Conservation (phyloP, 2,329 filamentous ascomycete genomes). For the Pseudogymnoascus sp. region DNA sequence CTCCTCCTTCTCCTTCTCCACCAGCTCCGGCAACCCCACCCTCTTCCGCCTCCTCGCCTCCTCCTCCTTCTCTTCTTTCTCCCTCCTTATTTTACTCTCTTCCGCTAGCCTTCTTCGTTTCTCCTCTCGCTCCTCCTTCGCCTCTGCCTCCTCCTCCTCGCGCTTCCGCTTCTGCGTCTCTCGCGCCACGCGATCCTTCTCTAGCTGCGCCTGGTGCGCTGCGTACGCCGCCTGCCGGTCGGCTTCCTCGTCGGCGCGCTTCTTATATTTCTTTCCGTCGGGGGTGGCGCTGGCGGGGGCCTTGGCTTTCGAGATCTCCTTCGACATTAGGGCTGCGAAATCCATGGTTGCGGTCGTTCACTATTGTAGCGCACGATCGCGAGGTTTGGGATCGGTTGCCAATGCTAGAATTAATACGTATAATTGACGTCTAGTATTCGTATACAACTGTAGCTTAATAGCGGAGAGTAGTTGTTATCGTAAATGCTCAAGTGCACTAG, state of each 20-base stretch:
- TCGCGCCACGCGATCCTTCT: constrained; percentile 63
- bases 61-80: constrained; percentile 66
- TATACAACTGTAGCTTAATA: neutral
- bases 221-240: constrained; percentile 73
- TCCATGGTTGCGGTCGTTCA: constrained; percentile 58
- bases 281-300: constrained; percentile 23
- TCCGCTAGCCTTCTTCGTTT: constrained; percentile 77
- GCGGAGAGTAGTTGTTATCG: neutral
- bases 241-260: constrained; percentile 79
- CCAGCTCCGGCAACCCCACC: constrained; percentile 71
- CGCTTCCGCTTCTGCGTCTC: constrained; percentile 75
- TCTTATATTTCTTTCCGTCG: constrained; percentile 66
- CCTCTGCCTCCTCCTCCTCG: constrained; percentile 75
- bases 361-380: neutral
- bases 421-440: neutral
- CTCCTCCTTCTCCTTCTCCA: constrained; percentile 43
- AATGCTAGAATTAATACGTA: neutral
- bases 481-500: constrained; percentile 7
- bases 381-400: neutral
- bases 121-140: constrained; percentile 65
- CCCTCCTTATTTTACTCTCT: constrained; percentile 61
- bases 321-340: constrained; percentile 88
- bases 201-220: constrained; percentile 70
- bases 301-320: constrained; percentile 82
- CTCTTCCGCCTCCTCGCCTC: constrained; percentile 67